These are phyloP conservation scores for Fusarium oxysporum DNA, from an alignment of 2,329 filamentous ascomycete species.

Conservation along the genomic window DNA sequence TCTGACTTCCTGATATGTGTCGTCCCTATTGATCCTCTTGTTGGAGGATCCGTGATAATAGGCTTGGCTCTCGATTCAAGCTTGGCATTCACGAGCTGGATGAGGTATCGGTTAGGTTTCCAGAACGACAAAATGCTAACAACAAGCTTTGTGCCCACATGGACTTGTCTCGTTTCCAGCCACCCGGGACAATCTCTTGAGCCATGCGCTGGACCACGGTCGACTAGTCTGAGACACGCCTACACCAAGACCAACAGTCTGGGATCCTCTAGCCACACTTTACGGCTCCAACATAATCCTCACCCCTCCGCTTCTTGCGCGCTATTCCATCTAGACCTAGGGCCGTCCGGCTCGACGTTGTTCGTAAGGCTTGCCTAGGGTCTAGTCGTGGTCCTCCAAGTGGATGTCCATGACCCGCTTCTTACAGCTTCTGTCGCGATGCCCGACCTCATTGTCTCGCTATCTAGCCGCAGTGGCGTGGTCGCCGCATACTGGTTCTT, in stretches of 20 bases:
- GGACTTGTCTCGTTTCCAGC: constrained; percentile 23
- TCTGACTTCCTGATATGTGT: background rate
- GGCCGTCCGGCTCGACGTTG: constrained; percentile 8
- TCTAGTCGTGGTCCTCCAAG: constrained; percentile 15
- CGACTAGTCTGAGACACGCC: constrained; percentile 6
- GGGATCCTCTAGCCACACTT: background rate
- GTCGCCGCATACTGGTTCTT: constrained; percentile 10
- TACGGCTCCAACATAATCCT: constrained; percentile 9
- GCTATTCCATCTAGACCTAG: constrained; percentile 12
- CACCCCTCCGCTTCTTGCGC: constrained; percentile 25
- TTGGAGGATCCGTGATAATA: background rate
- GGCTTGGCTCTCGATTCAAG: constrained; percentile 1
- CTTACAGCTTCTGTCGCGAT: constrained; percentile 28
- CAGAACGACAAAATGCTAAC: background rate
- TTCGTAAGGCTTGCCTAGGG: constrained; percentile 7
- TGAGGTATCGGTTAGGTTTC: background rate
- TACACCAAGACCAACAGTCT: background rate
- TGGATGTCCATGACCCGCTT: constrained; percentile 15
- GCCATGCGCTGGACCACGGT: background rate
- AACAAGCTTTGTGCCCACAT: background rate
- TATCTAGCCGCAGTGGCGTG: constrained; percentile 28
- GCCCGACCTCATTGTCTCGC: constrained; percentile 24
- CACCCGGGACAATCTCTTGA: constrained; percentile 15
- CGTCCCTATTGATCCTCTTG: background rate
- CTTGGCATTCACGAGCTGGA: background rate